Base-by-base conservation (phyloP, 2,329 filamentous ascomycete genomes). In the Nannizzia gypsea region DNA sequence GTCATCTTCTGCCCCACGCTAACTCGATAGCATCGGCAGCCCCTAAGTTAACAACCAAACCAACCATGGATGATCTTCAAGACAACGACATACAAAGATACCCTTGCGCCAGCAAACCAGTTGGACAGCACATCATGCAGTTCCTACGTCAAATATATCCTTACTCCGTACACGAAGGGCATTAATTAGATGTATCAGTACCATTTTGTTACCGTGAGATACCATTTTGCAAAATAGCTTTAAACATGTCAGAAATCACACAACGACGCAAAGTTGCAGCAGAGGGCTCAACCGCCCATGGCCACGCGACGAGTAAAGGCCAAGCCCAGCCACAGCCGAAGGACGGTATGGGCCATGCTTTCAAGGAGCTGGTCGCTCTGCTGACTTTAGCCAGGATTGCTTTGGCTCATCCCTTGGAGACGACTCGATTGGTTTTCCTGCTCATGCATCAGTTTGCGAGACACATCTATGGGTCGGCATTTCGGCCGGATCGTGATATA, bases 401-500 rank as follows among this genome's bases (percentile, higher is more conserved):
- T 5, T 17, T 48, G 9, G 40, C 13, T 22, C 42, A 17, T 2
- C 56, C 56, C 8, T 36, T 58, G 40, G 56, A 58, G 42, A 34
- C 56, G 6, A 17, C 40, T 42, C 56, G 56, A 28, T n/a, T 58
- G 26, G 20, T 48, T 17, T 40, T 40, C 11, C 22, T 44, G 26
- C 13, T 22, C 13, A 31, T 58, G 20, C n/a, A 28, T 34, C 56
- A 58, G 40, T 36, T 34, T 48, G 42, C 17, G 31, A 36, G 15
- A 2, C 61, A 61, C 40, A 44, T 61, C 42, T n/a, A 57, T 11
- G 60, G 60, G 13, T 56, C 36, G 24, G 57, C 42, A 13, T 78
- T 77, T 63, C 65, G 73, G 6, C 76, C 80, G 0, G 70, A 73
- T 8, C 71, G 66, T 13, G 76, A 80, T 62, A 75, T 81, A 24